These are phyloP conservation scores for Tulasnella sp. DNA, from an alignment of 768 basidiomycete species.

Conservation along the genomic window DNA sequence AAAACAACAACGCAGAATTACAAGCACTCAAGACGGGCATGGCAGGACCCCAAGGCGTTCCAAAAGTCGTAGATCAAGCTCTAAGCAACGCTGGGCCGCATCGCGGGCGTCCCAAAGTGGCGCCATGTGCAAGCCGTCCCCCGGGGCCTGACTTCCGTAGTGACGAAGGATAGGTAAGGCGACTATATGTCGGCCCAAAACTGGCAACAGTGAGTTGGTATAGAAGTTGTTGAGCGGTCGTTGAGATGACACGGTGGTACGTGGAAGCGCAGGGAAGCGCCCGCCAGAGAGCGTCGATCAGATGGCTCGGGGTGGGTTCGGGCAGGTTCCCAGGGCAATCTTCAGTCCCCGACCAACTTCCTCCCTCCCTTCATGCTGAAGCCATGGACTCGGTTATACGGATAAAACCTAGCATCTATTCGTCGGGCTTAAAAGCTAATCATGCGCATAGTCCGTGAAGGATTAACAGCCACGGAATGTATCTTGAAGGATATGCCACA, in stretches of 20 bases:
- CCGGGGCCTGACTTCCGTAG: not conserved
- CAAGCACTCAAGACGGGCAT: not conserved
- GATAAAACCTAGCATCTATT: not conserved
- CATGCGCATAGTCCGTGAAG: too few relatives aligned
- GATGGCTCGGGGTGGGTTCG: not conserved
- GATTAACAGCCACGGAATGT: not conserved
- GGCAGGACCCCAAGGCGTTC: not conserved
- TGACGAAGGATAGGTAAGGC: not conserved
- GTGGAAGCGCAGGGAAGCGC: not conserved
- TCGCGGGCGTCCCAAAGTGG: not conserved
- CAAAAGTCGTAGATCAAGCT: not conserved
- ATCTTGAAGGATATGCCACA: not conserved
- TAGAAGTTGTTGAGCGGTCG: not conserved
- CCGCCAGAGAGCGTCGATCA: not conserved
- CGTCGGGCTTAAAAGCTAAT: too few relatives aligned
- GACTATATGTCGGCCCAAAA: not conserved
- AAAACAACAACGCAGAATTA: too few relatives aligned
- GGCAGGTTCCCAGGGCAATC: not conserved
- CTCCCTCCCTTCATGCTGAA: not conserved
- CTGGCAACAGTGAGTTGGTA: not conserved
- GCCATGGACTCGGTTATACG: not conserved
- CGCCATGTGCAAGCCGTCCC: not conserved
- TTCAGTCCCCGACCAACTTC: not conserved
- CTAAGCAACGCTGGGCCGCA: too few relatives aligned
- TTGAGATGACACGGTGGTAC: not conserved